Base-by-base conservation (phyloP, 73 alveolate genomes). In the Paramecium sexaurelia region DNA sequence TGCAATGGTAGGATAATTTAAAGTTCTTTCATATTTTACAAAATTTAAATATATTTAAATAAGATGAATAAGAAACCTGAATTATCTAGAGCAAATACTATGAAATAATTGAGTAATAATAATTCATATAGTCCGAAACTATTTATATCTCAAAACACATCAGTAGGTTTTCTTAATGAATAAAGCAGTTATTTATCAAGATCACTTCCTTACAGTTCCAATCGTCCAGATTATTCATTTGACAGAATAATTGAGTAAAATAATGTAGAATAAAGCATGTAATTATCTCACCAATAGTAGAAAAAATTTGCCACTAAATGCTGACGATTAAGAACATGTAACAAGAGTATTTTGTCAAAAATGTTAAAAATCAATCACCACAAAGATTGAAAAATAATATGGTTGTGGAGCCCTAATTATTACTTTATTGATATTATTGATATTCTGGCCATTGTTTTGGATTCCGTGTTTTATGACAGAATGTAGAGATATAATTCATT, bases 401-500 rank as follows among this genome's bases (percentile, higher is more conserved):
- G 87, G 87, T 10, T 4, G 15, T 1, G 66, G 57, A 66, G 57
- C 87, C 3, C 32, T 73, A 0, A 5, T 11, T n/a, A 40, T 19
- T 73, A 39, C 66, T 22, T 73, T 61, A 13, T 73, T 73, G 13
- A 36, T 73, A 33, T 8, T 73, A 2, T 7, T 73, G 9, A 7
- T 73, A 27, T 73, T 33, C 17, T 36, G 55, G 56, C 87, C 87
- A 7, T 24, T 73, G 56, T 73, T n/a, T 39, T 73, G 87, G 87
- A 17, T 73, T 10, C 87, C 87, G 11, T 73, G 87, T 73, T 61
- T 73, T 24, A 1, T 73, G 22, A 20, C 3, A 39, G 7, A 13
- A 3, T 73, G 87, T 39, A 35, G 35, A 73, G 87, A 73, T 11
- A 33, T 73, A 9, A 39, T 73, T 5, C 87, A 73, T 73, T 39